Conservation (phyloP, 441 rosid genomes). For the Populus tomentosa region DNA sequence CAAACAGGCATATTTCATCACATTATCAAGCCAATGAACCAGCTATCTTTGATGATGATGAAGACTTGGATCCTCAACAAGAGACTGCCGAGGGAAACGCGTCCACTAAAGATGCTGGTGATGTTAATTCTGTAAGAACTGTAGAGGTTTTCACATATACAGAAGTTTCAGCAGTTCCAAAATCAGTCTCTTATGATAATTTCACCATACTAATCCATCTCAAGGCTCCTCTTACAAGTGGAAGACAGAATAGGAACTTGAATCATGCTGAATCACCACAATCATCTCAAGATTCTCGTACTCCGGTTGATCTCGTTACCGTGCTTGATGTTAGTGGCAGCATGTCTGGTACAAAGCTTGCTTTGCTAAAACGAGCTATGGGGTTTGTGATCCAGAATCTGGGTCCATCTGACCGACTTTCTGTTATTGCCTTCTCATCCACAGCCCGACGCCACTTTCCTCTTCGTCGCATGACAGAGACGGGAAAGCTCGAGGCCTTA, state of each 20-base stretch:
- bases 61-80: slow-evolving; percentile 48
- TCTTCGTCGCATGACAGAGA: slow-evolving; percentile 68
- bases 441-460: slow-evolving; percentile 87
- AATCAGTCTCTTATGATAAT: slow-evolving; percentile 41
- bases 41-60: slow-evolving; percentile 64
- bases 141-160: slow-evolving; percentile 59
- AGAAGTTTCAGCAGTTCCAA: slow-evolving; percentile 62
- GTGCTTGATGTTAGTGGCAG: slow-evolving; percentile 96
- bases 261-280: slow-evolving; percentile 16
- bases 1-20: slow-evolving; percentile 43
- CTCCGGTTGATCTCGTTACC: slow-evolving; percentile 78
- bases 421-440: slow-evolving; percentile 95
- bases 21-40: slow-evolving; percentile 60
- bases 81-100: slow-evolving; percentile 28
- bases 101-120: slow-evolving; percentile 7
- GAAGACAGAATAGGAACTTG: slow-evolving; percentile 22
- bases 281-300: slow-evolving; percentile 45
- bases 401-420: slow-evolving; percentile 75
- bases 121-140: slow-evolving; percentile 23
- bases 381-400: slow-evolving; percentile 96
- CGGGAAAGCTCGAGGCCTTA: slow-evolving; percentile 68
- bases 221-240: slow-evolving; percentile 49
- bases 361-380: slow-evolving; percentile 88
- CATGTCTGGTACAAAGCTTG: slow-evolving; percentile 97
- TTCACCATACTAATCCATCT: slow-evolving; percentile 72